Percentiles rank a stretch among this genome's conserved stretches.
phyloP scores from a whole-genome alignment of 805 yeast species.

The Wickerhamiella musiphila region DNA sequence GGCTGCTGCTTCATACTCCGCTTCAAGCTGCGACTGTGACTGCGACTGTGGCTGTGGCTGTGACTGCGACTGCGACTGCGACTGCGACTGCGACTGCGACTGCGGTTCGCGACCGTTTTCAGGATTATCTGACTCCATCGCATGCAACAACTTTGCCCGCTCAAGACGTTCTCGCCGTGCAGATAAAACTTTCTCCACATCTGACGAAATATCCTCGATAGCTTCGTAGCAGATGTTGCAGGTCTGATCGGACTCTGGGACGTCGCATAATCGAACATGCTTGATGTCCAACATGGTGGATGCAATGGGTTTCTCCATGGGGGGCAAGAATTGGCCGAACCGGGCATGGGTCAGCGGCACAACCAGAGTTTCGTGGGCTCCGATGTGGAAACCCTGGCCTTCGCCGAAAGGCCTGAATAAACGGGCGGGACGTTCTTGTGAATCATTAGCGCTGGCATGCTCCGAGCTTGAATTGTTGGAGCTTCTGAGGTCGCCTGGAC shows the following conservation, averaged over 20 bases:
- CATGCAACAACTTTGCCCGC: background rate
- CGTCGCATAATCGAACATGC: slow-evolving; percentile 1
- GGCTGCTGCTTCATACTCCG: background rate
- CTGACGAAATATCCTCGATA: slow-evolving; percentile 2
- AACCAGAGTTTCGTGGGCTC: too few relatives aligned
- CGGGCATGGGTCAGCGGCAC: too few relatives aligned
- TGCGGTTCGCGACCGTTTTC: background rate
- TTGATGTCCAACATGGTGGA: slow-evolving; percentile 1
- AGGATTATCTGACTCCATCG: background rate
- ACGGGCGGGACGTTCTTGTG: too few relatives aligned
- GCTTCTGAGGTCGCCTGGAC: too few relatives aligned
- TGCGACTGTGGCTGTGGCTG: background rate
- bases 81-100: background rate
- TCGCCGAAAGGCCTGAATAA: too few relatives aligned
- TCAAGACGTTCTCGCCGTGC: too few relatives aligned
- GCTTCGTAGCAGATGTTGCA: slow-evolving; percentile 15
- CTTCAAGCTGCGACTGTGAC: background rate
- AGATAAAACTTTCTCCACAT: too few relatives aligned
- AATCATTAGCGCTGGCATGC: too few relatives aligned
- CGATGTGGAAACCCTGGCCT: too few relatives aligned
- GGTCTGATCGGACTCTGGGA: slow-evolving; percentile 7
- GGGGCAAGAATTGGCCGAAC: too few relatives aligned
- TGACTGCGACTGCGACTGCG: background rate
- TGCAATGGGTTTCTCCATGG: too few relatives aligned
- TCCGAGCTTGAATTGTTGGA: too few relatives aligned